Conservation (phyloP, 129 eudicot genomes). For the Centella asiatica region DNA sequence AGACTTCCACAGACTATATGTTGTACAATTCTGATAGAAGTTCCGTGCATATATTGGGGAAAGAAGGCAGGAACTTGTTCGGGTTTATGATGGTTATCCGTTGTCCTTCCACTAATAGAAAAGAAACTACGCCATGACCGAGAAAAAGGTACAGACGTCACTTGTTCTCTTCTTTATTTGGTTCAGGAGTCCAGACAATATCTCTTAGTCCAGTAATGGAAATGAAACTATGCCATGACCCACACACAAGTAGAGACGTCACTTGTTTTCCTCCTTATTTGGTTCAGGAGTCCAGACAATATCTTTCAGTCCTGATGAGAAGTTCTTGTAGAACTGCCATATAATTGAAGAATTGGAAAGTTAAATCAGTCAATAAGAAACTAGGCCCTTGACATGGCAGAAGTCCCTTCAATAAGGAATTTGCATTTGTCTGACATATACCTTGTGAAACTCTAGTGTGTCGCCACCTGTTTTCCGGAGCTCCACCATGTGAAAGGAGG, state of each 20-base stretch:
- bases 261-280: slow-evolving; percentile 35
- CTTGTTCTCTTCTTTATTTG: slow-evolving; percentile 34
- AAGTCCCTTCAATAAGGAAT: background rate
- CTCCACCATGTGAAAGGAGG: slow-evolving; percentile 87
- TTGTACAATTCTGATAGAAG: no score
- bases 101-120: no score
- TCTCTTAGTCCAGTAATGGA: slow-evolving; percentile 88
- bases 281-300: slow-evolving; percentile 57
- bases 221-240: no score
- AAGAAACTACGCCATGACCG: no score
- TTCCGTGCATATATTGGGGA: no score
- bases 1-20: no score
- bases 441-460: slow-evolving; percentile 91
- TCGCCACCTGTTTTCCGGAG: slow-evolving; percentile 85
- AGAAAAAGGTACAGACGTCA: slow-evolving; percentile 18
- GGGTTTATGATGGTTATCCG: no score
- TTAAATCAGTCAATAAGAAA: background rate
- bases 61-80: no score
- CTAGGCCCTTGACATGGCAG: background rate
- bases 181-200: slow-evolving; percentile 62
- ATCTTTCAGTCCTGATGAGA: slow-evolving; percentile 77
- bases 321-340: slow-evolving; percentile 72
- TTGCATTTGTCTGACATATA: slow-evolving; percentile 8
- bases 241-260: slow-evolving; percentile 13
- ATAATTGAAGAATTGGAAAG: background rate